phyloP scores from a whole-genome alignment of 306 rosid genomes.

The Fragaria vesca region DNA sequence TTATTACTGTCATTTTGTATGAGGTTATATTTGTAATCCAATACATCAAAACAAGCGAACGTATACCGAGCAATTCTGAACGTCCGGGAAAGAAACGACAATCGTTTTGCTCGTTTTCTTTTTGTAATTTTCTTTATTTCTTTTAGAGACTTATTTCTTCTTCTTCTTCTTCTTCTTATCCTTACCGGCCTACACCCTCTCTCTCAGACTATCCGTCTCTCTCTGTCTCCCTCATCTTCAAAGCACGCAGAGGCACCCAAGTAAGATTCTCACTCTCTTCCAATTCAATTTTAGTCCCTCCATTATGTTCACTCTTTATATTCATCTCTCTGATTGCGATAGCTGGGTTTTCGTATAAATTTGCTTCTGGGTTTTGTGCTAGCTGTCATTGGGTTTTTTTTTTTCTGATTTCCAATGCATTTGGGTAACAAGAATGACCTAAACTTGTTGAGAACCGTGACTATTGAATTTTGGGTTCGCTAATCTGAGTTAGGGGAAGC shows the following conservation, averaged over 20 bases:
- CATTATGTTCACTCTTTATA: background rate
- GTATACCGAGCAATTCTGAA: too few species aligned
- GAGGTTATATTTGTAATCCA: too few species aligned
- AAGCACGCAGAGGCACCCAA: slow-evolving; percentile 4
- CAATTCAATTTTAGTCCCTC: background rate
- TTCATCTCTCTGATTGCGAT: background rate
- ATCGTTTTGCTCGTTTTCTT: background rate
- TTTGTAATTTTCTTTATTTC: background rate
- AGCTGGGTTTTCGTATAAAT: background rate
- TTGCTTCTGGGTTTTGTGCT: background rate
- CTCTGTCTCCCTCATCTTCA: slow-evolving; percentile 3
- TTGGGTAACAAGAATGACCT: background rate
- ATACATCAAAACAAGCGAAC: too few species aligned
- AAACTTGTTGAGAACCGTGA: background rate
- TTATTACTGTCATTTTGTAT: too few species aligned
- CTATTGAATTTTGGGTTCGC: background rate
- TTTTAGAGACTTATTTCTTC: background rate
- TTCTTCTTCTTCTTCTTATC: slow-evolving; percentile 2
- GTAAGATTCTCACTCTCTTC: background rate
- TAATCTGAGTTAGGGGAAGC: background rate
- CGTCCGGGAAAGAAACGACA: background rate
- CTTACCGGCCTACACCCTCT: background rate
- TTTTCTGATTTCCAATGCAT: background rate
- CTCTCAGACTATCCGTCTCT: background rate
- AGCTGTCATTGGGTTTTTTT: background rate